Evolutionary conservation across 1,284 basidiomycete genomes (phyloP).

Genomic region (Cryptococcus sp.): DNA sequence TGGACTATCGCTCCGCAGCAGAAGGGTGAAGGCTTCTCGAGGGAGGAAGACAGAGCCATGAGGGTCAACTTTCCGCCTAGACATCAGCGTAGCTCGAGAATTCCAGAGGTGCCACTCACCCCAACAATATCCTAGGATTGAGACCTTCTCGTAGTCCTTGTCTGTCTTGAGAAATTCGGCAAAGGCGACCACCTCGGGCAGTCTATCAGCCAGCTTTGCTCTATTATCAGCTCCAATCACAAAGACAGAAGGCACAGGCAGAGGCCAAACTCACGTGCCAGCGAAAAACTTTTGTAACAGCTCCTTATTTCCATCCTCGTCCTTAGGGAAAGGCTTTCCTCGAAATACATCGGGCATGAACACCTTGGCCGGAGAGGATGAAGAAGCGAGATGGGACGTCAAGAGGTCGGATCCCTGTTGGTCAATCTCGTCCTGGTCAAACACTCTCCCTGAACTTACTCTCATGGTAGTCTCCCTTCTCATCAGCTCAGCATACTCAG

Average conservation of each 20-base stretch:
- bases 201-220: constrained; percentile 33
- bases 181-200: constrained; percentile 37
- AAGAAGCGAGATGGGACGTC: constrained; percentile 23
- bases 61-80: constrained; percentile 39
- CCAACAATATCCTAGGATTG: constrained; percentile 41
- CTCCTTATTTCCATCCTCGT: constrained; percentile 38
- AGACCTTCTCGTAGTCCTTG: constrained; percentile 24
- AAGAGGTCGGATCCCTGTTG: constrained; percentile 35
- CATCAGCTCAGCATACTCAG: constrained; percentile 7
- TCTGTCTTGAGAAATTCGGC: constrained; percentile 25
- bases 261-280: constrained; percentile 24
- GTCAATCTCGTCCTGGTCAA: background rate
- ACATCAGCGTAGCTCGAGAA: background rate
- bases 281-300: constrained; percentile 34
- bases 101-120: constrained; percentile 15
- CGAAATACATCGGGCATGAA: constrained; percentile 39
- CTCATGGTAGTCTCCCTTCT: constrained; percentile 37
- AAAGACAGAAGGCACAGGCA: background rate
- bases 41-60: constrained; percentile 17
- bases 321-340: constrained; percentile 37
- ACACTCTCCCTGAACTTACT: constrained; percentile 8
- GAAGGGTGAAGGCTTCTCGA: constrained; percentile 17
- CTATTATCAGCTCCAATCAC: constrained; percentile 12
- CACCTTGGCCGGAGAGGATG: constrained; percentile 24
- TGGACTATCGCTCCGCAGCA: constrained; percentile 32